Evolutionary conservation across 805 yeast genomes (phyloP).

Genomic region (Blastobotrys robertii): DNA sequence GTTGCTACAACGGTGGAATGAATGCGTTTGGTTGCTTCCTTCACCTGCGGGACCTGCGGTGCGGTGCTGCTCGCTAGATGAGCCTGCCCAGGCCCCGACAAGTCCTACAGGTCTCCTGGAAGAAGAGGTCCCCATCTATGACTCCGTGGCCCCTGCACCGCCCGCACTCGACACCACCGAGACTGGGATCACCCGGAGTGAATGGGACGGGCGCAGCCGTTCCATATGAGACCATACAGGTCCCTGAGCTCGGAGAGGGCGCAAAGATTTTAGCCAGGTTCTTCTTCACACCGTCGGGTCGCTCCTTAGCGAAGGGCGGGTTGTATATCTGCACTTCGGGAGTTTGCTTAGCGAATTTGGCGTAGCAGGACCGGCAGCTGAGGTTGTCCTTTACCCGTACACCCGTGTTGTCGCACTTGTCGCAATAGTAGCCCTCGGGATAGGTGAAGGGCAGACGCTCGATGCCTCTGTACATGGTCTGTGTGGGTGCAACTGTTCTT

Average conservation of each 20-base stretch:
- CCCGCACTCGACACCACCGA: conserved; percentile 67
- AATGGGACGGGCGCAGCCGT: conserved; percentile 37
- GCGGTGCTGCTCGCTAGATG: not conserved
- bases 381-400: conserved; percentile 47
- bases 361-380: conserved; percentile 65
- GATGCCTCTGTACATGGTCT: not conserved
- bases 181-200: conserved; percentile 63
- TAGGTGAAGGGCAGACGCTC: conserved; percentile 50
- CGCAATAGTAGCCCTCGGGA: conserved; percentile 52
- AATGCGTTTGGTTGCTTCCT: too few species aligned
- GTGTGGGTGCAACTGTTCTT: not conserved
- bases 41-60: too few species aligned
- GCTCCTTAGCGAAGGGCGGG: conserved; percentile 1
- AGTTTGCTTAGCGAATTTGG: conserved; percentile 41
- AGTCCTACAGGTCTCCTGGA: conserved; percentile 2
- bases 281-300: not conserved
- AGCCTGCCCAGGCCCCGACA: conserved; percentile 4
- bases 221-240: conserved; percentile 20
- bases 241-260: conserved; percentile 10
- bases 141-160: conserved; percentile 58
- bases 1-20: too few species aligned
- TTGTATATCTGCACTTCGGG: conserved; percentile 7
- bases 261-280: conserved; percentile 8
- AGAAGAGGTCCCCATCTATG: conserved; percentile 15
- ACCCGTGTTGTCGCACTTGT: conserved; percentile 69